Conservation (phyloP, 176 grass and related monocot genomes). For the Zea mays region Zm-B73-REFERENCE-NAM-5.0 NC_050102.1:159914001-159914500, state of each 20-base stretch:
- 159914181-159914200: conserved; percentile 85
- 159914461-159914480: conserved; percentile 1
- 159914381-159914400: background rate
- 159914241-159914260: conserved; percentile 31
- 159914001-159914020: conserved; percentile 12
- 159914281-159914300: background rate
- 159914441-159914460: conserved; percentile 12
- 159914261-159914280: conserved; percentile 28
- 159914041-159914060: background rate
- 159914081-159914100: conserved; percentile 97
- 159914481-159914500: background rate
- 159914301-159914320: conserved; percentile 16
- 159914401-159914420: background rate
- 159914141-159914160: conserved; percentile 97
- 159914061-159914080: conserved; percentile 50
- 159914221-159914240: conserved; percentile 61
- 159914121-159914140: conserved; percentile 92
- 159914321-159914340: background rate
- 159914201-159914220: conserved; percentile 65
- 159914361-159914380: conserved; percentile 10
- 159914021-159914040: background rate
- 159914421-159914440: background rate
- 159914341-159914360: conserved; percentile 16
- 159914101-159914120: conserved; percentile 57
- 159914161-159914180: conserved; percentile 97